phyloP scores from a whole-genome alignment of 2,329 filamentous ascomycete genomes.

The Colletotrichum tabaci region DNA sequence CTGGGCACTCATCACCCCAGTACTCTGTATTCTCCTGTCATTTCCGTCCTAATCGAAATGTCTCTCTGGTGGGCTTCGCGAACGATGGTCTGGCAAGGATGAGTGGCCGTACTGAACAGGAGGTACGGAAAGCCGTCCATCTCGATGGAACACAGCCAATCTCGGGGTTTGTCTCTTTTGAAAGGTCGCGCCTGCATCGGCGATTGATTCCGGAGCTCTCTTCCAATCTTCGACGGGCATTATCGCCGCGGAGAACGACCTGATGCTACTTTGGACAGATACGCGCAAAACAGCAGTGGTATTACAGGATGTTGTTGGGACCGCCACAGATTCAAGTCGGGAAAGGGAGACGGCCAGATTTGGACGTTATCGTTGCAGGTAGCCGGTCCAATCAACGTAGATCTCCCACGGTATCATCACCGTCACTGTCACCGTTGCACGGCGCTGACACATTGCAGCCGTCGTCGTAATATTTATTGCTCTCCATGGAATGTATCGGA shows the following conservation, averaged over 20 bases:
- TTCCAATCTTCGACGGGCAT: neutral
- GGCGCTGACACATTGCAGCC: neutral
- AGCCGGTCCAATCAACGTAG: conserved; percentile 5
- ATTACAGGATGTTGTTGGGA: neutral
- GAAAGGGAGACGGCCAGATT: neutral
- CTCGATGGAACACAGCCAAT: conserved; percentile 2
- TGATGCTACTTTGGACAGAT: neutral
- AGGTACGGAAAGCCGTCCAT: conserved; percentile 2
- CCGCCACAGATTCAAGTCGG: neutral
- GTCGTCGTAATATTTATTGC: neutral
- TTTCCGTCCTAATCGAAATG: conserved; percentile 19
- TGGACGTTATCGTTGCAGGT: neutral
- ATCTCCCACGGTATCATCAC: neutral
- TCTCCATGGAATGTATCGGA: too few species aligned
- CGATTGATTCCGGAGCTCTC: neutral
- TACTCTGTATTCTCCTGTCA: conserved; percentile 17
- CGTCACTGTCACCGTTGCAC: neutral
- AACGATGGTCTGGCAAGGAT: neutral
- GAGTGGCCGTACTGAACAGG: conserved; percentile 1
- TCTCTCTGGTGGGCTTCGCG: conserved; percentile 23
- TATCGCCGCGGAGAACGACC: neutral
- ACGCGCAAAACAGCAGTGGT: neutral
- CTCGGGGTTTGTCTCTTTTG: conserved; percentile 5
- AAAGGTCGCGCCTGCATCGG: neutral
- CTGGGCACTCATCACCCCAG: conserved; percentile 11